Evolutionary conservation across 2,329 filamentous ascomycete genomes (phyloP).

Genomic region (Fusarium annulatum): DNA sequence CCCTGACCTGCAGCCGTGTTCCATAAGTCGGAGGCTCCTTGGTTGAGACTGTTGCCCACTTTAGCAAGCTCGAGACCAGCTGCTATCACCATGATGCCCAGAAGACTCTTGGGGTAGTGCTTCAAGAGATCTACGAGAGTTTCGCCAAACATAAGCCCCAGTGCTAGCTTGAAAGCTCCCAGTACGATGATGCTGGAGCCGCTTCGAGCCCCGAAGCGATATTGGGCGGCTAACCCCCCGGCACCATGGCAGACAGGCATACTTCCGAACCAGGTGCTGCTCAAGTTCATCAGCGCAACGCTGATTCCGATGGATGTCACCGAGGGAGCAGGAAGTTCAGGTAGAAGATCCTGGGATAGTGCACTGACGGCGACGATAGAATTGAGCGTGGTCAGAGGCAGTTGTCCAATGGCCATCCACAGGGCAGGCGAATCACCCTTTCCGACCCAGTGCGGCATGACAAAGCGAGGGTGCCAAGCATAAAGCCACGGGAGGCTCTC

Average conservation of each 20-base stretch:
- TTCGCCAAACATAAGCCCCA: constrained; percentile 81
- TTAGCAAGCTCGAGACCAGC: constrained; percentile 89
- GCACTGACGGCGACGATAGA: constrained; percentile 90
- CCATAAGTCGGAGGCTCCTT: constrained; percentile 72
- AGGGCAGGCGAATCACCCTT: constrained; percentile 49
- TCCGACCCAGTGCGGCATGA: constrained; percentile 51
- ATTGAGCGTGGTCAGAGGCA: constrained; percentile 92
- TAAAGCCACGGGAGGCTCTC: constrained; percentile 62
- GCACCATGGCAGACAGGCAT: constrained; percentile 97
- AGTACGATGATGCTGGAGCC: constrained; percentile 86
- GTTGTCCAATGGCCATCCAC: constrained; percentile 81
- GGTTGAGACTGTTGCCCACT: constrained; percentile 85
- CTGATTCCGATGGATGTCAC: constrained; percentile 84
- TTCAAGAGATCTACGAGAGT: constrained; percentile 77
- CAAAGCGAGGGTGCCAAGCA: constrained; percentile 69
- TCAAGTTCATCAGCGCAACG: constrained; percentile 84
- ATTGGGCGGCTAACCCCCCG: constrained; percentile 89
- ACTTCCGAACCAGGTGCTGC: constrained; percentile 89
- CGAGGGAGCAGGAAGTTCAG: constrained; percentile 72
- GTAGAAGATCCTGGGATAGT: constrained; percentile 81
- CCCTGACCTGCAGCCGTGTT: constrained; percentile 56
- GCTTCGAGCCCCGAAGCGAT: constrained; percentile 89
- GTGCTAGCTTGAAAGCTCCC: constrained; percentile 77
- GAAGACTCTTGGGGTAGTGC: constrained; percentile 78
- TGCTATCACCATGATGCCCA: constrained; percentile 90